phyloP scores from a whole-genome alignment of 495 filamentous ascomycete species.

The Trichocladium uniseriatum region DNA sequence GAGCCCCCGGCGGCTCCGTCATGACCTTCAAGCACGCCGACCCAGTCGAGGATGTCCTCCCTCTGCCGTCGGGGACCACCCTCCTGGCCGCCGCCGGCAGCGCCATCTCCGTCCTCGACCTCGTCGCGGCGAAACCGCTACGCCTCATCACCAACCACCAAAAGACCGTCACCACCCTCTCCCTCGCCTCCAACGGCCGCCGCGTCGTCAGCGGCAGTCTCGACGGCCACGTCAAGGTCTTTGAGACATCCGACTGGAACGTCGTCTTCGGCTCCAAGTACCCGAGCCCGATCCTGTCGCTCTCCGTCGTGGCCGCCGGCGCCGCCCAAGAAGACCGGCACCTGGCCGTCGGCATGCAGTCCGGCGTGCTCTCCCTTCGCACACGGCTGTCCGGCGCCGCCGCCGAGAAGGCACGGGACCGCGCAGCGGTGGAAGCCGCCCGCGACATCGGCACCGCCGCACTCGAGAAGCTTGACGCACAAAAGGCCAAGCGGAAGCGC shows the following conservation, averaged over 20 bases:
- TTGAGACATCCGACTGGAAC: conserved; percentile 86
- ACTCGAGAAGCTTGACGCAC: conserved; percentile 55
- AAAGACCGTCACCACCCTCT: conserved; percentile 86
- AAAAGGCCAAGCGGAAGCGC: conserved; percentile 56
- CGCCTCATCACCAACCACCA: conserved; percentile 88
- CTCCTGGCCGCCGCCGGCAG: conserved; percentile 77
- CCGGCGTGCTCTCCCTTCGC: conserved; percentile 76
- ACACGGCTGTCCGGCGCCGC: conserved; percentile 78
- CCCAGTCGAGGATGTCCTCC: conserved; percentile 75
- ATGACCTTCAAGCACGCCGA: conserved; percentile 91
- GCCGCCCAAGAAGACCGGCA: conserved; percentile 72
- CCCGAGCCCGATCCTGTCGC: conserved; percentile 74
- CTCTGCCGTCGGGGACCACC: conserved; percentile 76
- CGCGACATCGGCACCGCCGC: conserved; percentile 63
- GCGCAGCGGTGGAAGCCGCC: conserved; percentile 77
- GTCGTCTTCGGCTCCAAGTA: conserved; percentile 89
- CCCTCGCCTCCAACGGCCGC: conserved; percentile 62
- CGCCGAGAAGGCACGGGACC: conserved; percentile 65
- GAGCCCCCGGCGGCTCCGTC: conserved; percentile 54
- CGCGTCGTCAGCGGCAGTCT: conserved; percentile 78
- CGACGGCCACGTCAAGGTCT: conserved; percentile 94
- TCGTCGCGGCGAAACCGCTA: conserved; percentile 80
- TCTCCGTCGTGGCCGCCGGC: conserved; percentile 62
- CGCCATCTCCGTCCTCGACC: conserved; percentile 85
- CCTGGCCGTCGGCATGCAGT: conserved; percentile 87